phyloP scores from a whole-genome alignment of 257 asterid genomes.

The Handroanthus guayacan region DNA sequence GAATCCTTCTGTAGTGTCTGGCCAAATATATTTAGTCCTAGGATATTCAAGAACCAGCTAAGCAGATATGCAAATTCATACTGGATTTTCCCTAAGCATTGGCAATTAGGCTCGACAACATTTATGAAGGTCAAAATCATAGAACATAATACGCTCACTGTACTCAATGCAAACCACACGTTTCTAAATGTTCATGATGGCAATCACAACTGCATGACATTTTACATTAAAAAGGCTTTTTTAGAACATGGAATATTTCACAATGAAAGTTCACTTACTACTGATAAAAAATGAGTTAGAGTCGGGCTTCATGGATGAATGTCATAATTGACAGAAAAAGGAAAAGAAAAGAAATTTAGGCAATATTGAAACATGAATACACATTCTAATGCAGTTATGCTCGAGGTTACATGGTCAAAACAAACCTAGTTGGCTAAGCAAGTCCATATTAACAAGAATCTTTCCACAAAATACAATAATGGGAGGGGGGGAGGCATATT shows the following conservation, averaged over 20 bases:
- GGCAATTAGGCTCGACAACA: background rate
- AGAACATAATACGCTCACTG: background rate
- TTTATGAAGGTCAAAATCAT: background rate
- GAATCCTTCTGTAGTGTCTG: background rate
- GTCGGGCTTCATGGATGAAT: background rate
- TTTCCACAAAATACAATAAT: background rate
- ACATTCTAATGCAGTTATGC: constrained; percentile 8
- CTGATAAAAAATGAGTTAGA: constrained; percentile 1
- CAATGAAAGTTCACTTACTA: constrained; percentile 14
- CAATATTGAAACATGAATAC: background rate
- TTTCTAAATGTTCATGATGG: background rate
- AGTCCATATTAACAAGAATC: constrained; percentile 11
- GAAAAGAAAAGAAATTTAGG: background rate
- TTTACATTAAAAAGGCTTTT: background rate
- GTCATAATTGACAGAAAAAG: background rate
- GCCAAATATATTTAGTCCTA: background rate
- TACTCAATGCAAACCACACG: constrained; percentile 1
- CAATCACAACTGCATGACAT: constrained; percentile 1
- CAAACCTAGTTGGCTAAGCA: background rate
- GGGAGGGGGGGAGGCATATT: background rate
- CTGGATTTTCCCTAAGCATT: background rate
- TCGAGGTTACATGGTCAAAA: constrained; percentile 17
- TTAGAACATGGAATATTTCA: background rate
- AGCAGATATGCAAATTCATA: constrained; percentile 10
- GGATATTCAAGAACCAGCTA: background rate